These are phyloP conservation scores for Sporothrix sp. DNA, from an alignment of 2,329 filamentous ascomycete genomes.

Conservation along the genomic window DNA sequence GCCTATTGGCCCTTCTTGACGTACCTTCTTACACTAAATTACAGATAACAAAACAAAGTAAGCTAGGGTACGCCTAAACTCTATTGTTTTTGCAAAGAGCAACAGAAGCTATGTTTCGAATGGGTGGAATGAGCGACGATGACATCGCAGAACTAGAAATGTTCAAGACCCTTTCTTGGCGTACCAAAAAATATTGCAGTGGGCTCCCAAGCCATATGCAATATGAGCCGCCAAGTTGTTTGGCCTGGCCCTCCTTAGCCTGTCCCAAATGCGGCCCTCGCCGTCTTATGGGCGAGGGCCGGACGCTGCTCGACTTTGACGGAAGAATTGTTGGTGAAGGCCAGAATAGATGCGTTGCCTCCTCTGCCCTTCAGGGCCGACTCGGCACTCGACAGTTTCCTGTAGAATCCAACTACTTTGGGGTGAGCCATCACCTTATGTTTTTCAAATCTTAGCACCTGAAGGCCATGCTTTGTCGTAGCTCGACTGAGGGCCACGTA, in stretches of 20 bases:
- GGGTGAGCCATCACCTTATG: conserved; percentile 91
- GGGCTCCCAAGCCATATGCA: too few relatives aligned
- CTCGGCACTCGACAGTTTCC: conserved; percentile 66
- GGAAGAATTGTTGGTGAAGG: conserved; percentile 29
- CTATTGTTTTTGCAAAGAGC: too few relatives aligned
- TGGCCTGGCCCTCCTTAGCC: neutral
- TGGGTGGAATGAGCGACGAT: too few relatives aligned
- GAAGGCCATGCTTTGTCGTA: conserved; percentile 74
- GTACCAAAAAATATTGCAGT: neutral
- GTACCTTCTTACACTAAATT: too few relatives aligned
- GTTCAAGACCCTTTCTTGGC: neutral
- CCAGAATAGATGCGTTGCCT: conserved; percentile 27
- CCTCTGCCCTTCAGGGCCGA: conserved; percentile 24
- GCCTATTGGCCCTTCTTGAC: too few relatives aligned
- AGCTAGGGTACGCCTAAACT: too few relatives aligned
- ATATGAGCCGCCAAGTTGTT: too few relatives aligned
- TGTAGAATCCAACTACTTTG: conserved; percentile 76
- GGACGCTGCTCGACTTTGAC: conserved; percentile 28
- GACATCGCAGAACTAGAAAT: too few relatives aligned
- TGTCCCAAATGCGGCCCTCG: neutral
- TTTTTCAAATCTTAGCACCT: conserved; percentile 81
- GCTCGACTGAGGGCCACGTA: conserved; percentile 95
- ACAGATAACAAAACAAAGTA: too few relatives aligned
- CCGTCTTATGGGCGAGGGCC: neutral
- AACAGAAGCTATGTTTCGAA: too few relatives aligned